Percentiles rank a stretch among this genome's conserved stretches.
phyloP scores from a whole-genome alignment of 1,139 yeast genomes.

The Blastobotrys arbuscula region DNA sequence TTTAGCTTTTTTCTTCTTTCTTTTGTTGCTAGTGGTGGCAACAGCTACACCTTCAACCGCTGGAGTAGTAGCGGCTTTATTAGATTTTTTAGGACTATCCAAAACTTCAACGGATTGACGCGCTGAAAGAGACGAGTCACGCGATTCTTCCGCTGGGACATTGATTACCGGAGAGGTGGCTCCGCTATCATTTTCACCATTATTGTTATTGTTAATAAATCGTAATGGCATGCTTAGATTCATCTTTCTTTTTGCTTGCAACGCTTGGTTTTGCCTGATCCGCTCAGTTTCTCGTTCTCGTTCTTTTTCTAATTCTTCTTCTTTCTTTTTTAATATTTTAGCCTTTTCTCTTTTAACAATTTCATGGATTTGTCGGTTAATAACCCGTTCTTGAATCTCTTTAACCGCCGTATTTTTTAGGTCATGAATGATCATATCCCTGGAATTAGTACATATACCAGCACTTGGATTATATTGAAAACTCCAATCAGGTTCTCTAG shows the following conservation, averaged over 20 bases:
- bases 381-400: conserved; percentile 6
- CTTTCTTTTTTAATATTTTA: neutral
- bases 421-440: conserved; percentile 27
- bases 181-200: neutral
- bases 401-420: neutral
- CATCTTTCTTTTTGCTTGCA: neutral
- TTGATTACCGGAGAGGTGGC: neutral
- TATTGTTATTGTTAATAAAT: neutral
- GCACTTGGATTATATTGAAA: neutral
- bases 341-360: neutral
- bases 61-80: neutral
- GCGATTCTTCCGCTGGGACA: neutral
- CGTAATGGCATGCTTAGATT: neutral
- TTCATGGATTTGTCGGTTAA: conserved; percentile 1
- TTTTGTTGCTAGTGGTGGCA: neutral
- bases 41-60: neutral
- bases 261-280: neutral
- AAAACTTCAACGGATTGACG: neutral
- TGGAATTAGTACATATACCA: conserved; percentile 5
- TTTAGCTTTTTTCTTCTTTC: neutral
- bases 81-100: neutral
- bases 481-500: neutral
- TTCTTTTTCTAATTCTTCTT: neutral
- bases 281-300: conserved; percentile 4
- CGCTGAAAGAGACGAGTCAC: neutral